Evolutionary conservation across 2,329 filamentous ascomycete species (phyloP).

Genomic region (Cyphellophora attinorum): DNA sequence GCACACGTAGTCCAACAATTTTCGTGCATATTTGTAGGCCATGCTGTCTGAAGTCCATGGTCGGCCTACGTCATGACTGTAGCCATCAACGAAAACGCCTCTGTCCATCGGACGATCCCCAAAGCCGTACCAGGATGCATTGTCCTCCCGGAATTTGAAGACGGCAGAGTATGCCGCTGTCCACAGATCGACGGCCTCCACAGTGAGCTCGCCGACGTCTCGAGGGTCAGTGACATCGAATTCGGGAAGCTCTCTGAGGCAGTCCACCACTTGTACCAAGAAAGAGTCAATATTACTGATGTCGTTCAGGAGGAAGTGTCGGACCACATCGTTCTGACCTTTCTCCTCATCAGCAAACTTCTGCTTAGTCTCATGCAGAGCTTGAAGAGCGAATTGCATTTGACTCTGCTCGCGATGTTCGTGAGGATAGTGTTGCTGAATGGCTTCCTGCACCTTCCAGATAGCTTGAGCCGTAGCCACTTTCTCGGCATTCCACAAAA

Average conservation of each 20-base stretch:
- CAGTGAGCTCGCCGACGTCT: slow-evolving; percentile 35
- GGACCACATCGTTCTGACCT: slow-evolving; percentile 67
- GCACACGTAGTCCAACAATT: slow-evolving; percentile 14
- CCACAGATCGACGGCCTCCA: slow-evolving; percentile 69
- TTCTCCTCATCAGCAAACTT: slow-evolving; percentile 53
- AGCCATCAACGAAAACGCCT: slow-evolving; percentile 54
- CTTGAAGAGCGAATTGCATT: slow-evolving; percentile 63
- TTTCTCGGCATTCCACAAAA: slow-evolving; percentile 87
- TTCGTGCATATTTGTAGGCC: slow-evolving; percentile 11
- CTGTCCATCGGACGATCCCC: slow-evolving; percentile 55
- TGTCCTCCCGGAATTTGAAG: slow-evolving; percentile 61
- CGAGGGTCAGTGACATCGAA: slow-evolving; percentile 45
- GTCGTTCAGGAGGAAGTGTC: slow-evolving; percentile 80
- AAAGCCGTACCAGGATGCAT: slow-evolving; percentile 64
- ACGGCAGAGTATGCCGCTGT: slow-evolving; percentile 53
- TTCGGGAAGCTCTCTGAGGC: slow-evolving; percentile 62
- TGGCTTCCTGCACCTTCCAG: slow-evolving; percentile 71
- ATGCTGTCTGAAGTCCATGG: slow-evolving; percentile 68
- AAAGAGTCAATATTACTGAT: slow-evolving; percentile 63
- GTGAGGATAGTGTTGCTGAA: slow-evolving; percentile 46
- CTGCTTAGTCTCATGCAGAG: slow-evolving; percentile 68
- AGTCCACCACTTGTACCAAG: slow-evolving; percentile 68
- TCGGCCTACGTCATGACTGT: slow-evolving; percentile 56
- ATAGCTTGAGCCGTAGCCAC: slow-evolving; percentile 68
- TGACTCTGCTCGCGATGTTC: slow-evolving; percentile 58